Evolutionary conservation across 2,329 filamentous ascomycete genomes (phyloP), one percentile per base, ranked within the genome.

Genomic region (Stagonosporopsis cucurbitacearum): DNA sequence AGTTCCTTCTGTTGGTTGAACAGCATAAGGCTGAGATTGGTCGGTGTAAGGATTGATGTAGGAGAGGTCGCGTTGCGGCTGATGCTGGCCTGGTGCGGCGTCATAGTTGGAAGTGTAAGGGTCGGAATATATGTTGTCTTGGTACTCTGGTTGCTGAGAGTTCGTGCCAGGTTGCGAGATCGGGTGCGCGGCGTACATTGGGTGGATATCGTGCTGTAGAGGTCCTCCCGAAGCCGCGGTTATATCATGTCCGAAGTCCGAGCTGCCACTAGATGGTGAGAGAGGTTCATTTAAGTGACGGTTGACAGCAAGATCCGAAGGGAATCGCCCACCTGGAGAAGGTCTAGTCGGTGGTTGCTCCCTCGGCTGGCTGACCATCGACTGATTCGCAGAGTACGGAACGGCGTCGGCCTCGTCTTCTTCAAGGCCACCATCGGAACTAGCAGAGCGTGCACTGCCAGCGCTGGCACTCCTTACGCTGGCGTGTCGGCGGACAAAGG

Each of bases 281-380:
- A 88, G 81, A 73, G 89, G 86, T 73, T 86, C 87, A 78, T 92
- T 88, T 86, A 92, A 87, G 82, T 90, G 88, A 81, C 91, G 88
- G 77, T 92, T 90, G 75, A 96, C 85, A 80, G 92, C 87, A 69
- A 98, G 82, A 82, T 97, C 93, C 79, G 91, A 96, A 79, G 94
- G 94, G 81, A 99, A 99, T 77, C 93, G 88, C 82, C 94, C 94
- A 88, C 93, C 94, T 87, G 92, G 88, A 84, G 91, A 87, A 74
- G 91, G 90, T 77, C 92, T 88, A 77, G 84, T 84, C 68, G 84
- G 81, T 66, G 74, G 71, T 60, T 73, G 68, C 66, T 77, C 74
- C 58, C 60, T 71, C 54, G 69, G 58, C 63, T 69, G 71, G 61
- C 65, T 71, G 40, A 68, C 69, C 66, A 78, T 62, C 32, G 79